Conservation (phyloP, 768 basidiomycete species). For the Aureoboletus auriporus region DNA sequence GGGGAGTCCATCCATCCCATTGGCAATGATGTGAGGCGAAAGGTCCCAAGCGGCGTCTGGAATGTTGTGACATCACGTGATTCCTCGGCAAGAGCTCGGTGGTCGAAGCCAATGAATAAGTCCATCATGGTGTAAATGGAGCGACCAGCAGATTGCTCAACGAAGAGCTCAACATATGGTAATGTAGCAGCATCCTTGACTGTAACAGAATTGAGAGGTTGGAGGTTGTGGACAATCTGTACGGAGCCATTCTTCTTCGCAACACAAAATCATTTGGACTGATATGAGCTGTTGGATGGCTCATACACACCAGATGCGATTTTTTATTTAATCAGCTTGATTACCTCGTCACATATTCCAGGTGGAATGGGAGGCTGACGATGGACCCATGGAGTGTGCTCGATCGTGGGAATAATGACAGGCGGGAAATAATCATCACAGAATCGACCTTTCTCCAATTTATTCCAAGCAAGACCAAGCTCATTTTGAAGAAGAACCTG, state of each 20-base stretch:
- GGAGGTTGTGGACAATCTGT: no score
- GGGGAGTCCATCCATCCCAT: conserved; percentile 43
- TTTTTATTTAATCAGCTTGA: no score
- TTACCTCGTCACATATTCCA: background rate
- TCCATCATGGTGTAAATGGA: conserved; percentile 3
- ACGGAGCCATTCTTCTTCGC: no score
- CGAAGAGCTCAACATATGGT: conserved; percentile 11
- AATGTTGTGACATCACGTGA: conserved; percentile 40
- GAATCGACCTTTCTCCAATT: conserved; percentile 33
- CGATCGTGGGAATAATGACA: conserved; percentile 29
- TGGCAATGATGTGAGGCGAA: conserved; percentile 32
- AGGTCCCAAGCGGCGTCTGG: conserved; percentile 36
- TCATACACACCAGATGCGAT: no score
- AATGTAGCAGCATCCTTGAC: conserved; percentile 8
- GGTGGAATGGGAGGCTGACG: conserved; percentile 30
- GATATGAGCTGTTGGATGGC: no score
- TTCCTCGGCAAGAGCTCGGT: background rate
- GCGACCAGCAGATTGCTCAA: conserved; percentile 10
- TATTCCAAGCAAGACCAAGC: conserved; percentile 36
- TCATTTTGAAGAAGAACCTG: conserved; percentile 32
- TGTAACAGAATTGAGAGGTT: background rate
- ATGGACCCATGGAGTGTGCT: conserved; percentile 33
- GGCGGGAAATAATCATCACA: conserved; percentile 31
- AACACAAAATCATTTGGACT: no score
- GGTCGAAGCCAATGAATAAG: conserved; percentile 1